Conservation (phyloP, 805 yeast genomes). For the Metschnikowia vanudenii region DNA sequence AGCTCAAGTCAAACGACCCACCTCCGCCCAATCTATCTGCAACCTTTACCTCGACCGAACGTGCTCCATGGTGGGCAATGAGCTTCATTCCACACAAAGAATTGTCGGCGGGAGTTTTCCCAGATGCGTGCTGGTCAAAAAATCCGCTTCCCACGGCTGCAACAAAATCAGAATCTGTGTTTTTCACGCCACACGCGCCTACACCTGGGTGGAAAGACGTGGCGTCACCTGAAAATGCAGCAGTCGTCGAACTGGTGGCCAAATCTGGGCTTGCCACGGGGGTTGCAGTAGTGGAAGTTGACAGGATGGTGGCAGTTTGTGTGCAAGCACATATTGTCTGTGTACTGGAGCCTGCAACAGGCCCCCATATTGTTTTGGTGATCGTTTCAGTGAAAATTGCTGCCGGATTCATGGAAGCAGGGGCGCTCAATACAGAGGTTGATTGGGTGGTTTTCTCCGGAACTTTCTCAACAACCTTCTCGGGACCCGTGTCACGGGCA, state of each 20-base stretch:
- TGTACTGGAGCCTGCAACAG: no score
- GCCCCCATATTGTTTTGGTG: no score
- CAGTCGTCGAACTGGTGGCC: not conserved
- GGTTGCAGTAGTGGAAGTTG: not conserved
- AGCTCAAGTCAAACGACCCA: constrained; percentile 46
- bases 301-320: not conserved
- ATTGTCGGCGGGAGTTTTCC: constrained; percentile 42
- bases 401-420: no score
- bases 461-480: no score
- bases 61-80: constrained; percentile 44
- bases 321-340: no score
- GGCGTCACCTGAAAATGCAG: constrained; percentile 42
- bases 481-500: no score
- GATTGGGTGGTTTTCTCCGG: no score
- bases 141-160: constrained; percentile 50
- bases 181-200: constrained; percentile 56
- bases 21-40: constrained; percentile 63
- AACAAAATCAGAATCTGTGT: constrained; percentile 44
- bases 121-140: constrained; percentile 32
- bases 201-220: constrained; percentile 46
- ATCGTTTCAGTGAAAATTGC: no score
- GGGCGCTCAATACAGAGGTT: no score
- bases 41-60: constrained; percentile 55
- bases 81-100: constrained; percentile 55
- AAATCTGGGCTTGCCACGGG: not conserved